These are phyloP conservation scores for Blakeslea trispora DNA, from an alignment of 371 early-diverging fungal species.

Conservation along the genomic window DNA sequence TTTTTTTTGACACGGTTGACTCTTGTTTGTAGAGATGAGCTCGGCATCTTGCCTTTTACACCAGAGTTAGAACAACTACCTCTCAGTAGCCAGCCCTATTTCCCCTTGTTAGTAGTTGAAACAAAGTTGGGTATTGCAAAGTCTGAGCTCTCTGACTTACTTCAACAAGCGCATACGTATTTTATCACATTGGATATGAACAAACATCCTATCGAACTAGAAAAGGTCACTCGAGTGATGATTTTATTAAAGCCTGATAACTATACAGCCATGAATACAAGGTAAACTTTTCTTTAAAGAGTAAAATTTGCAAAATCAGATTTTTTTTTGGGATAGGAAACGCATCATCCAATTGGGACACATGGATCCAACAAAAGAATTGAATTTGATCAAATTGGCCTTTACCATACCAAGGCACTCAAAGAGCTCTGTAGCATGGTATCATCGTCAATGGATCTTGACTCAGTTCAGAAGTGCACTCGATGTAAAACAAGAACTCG, in stretches of 20 bases:
- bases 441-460: conserved; percentile 47
- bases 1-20: neutral
- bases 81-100: conserved; percentile 19
- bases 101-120: conserved; percentile 39
- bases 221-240: conserved; percentile 39
- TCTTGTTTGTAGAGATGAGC: conserved; percentile 28
- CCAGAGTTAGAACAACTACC: conserved; percentile 30
- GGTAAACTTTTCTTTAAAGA: too few relatives aligned
- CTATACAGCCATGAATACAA: conserved; percentile 56
- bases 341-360: conserved; percentile 31
- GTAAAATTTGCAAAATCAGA: neutral
- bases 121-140: conserved; percentile 38
- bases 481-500: conserved; percentile 37
- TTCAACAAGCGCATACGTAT: conserved; percentile 30
- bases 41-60: conserved; percentile 30
- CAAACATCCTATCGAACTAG: conserved; percentile 1
- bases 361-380: conserved; percentile 35
- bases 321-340: conserved; percentile 35
- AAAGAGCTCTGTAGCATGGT: conserved; percentile 61
- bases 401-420: conserved; percentile 58
- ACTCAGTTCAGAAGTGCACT: neutral
- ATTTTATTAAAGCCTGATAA: conserved; percentile 58
- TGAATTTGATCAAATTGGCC: conserved; percentile 42
- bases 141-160: conserved; percentile 5
- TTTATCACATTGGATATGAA: conserved; percentile 12